Percentiles rank a stretch among this genome's conserved stretches.
phyloP scores from a whole-genome alignment of 768 basidiomycete species.

The Tricholoma sp. region DNA sequence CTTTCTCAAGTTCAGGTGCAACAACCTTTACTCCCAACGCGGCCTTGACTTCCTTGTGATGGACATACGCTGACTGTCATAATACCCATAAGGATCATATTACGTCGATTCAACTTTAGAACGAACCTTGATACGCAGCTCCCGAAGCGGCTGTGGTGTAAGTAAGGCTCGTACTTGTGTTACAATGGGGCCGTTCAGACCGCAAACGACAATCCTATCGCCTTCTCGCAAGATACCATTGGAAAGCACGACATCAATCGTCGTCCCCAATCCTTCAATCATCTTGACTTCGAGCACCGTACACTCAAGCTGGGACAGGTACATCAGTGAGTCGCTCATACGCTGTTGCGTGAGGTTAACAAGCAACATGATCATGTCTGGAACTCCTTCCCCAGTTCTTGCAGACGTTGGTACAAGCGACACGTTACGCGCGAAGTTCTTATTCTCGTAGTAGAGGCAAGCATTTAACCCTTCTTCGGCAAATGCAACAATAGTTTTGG shows the following conservation, averaged over 20 bases:
- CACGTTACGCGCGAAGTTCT: conserved; percentile 87
- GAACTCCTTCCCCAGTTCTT: conserved; percentile 95
- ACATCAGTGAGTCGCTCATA: conserved; percentile 98
- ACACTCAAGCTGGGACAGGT: conserved; percentile 94
- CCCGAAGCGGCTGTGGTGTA: conserved; percentile 94
- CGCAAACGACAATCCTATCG: conserved; percentile 93
- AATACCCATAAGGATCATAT: conserved; percentile 8
- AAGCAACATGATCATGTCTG: conserved; percentile 99
- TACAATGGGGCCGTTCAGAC: conserved; percentile 94
- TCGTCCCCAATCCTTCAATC: conserved; percentile 95
- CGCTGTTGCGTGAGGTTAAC: conserved; percentile 96
- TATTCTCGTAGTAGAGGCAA: conserved; percentile 96
- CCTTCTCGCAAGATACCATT: conserved; percentile 92
- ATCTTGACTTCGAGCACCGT: conserved; percentile 99
- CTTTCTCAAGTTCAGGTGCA: conserved; percentile 94
- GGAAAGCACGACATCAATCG: conserved; percentile 93
- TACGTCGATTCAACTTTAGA: background rate
- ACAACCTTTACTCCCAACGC: conserved; percentile 94
- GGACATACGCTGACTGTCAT: conserved; percentile 85
- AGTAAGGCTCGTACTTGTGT: conserved; percentile 91
- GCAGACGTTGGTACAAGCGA: conserved; percentile 98
- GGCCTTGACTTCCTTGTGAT: conserved; percentile 96
- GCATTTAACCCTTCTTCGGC: conserved; percentile 98
- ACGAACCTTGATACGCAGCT: conserved; percentile 88
- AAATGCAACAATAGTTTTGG: conserved; percentile 86